These are phyloP conservation scores for Cercospora sp. DNA, from an alignment of 2,329 filamentous ascomycete species.

Conservation along the genomic window DNA sequence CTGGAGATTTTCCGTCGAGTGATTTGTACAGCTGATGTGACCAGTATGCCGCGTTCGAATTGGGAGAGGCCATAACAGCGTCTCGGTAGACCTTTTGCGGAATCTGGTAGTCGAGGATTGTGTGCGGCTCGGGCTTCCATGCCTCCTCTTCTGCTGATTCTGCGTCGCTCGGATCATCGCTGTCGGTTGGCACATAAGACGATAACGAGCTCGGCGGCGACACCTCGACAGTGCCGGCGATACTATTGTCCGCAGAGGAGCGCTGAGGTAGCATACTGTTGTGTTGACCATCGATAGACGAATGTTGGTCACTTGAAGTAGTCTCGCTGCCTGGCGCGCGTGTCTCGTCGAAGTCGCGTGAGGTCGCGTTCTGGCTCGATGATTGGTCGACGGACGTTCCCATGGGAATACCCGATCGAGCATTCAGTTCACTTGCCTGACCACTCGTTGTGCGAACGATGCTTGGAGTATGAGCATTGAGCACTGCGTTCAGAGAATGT, in stretches of 20 bases:
- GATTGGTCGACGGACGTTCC: constrained; percentile 5
- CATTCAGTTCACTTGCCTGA: neutral
- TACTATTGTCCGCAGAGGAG: neutral
- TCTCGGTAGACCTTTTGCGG: constrained; percentile 30
- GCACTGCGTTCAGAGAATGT: neutral
- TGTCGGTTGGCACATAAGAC: constrained; percentile 4
- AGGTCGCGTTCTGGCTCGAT: neutral
- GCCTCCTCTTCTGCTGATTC: neutral
- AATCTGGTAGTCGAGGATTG: constrained; percentile 30
- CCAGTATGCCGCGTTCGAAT: constrained; percentile 52
- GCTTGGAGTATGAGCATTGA: neutral
- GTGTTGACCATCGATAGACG: neutral
- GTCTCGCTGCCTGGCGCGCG: neutral
- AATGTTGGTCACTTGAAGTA: neutral
- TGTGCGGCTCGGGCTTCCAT: constrained; percentile 17
- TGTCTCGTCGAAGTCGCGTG: neutral
- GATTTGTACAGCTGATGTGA: constrained; percentile 67
- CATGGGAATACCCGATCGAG: neutral
- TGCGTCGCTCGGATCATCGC: neutral
- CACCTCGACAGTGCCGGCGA: neutral
- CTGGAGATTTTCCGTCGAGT: constrained; percentile 68
- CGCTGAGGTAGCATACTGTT: neutral
- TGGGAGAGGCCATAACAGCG: constrained; percentile 33
- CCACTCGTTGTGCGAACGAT: neutral
- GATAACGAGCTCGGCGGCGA: constrained; percentile 8